A percentile compares a stretch with the other conserved stretches of the same genome.
These are phyloP conservation scores for Stephania yunnanensis DNA, from an alignment of 164 flowering plant species.

Conservation along the genomic window DNA sequence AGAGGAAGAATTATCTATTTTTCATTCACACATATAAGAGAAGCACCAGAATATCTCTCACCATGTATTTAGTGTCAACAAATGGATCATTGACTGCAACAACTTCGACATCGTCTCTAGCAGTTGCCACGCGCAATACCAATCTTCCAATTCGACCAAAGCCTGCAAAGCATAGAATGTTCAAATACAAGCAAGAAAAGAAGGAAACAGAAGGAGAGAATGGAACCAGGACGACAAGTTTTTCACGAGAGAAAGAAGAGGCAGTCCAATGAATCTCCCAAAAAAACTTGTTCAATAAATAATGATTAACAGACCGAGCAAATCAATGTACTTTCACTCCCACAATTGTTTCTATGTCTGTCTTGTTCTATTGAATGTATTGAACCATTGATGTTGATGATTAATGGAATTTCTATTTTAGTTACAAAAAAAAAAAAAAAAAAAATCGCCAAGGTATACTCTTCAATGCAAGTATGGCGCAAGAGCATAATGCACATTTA, in stretches of 20 bases:
- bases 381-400: no score
- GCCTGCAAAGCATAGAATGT: slow-evolving; percentile 38
- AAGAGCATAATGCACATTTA: neutral
- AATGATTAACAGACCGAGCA: neutral
- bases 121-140: slow-evolving; percentile 70
- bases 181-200: neutral
- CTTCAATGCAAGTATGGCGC: no score
- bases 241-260: neutral
- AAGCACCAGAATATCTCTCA: slow-evolving; percentile 21
- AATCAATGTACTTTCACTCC: no score
- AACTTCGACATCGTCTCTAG: slow-evolving; percentile 85
- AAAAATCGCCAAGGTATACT: no score
- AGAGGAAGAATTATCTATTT: neutral
- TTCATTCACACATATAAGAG: no score
- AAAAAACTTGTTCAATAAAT: neutral
- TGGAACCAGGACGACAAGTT: neutral
- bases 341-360: no score
- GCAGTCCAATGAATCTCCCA: neutral
- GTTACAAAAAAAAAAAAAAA: no score
- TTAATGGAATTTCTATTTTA: no score
- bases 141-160: slow-evolving; percentile 98
- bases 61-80: slow-evolving; percentile 93
- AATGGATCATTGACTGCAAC: slow-evolving; percentile 97
- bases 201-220: neutral
- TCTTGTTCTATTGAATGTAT: no score